Conservation (phyloP, 768 basidiomycete genomes). For the Rhizopogon vesiculosus region DNA sequence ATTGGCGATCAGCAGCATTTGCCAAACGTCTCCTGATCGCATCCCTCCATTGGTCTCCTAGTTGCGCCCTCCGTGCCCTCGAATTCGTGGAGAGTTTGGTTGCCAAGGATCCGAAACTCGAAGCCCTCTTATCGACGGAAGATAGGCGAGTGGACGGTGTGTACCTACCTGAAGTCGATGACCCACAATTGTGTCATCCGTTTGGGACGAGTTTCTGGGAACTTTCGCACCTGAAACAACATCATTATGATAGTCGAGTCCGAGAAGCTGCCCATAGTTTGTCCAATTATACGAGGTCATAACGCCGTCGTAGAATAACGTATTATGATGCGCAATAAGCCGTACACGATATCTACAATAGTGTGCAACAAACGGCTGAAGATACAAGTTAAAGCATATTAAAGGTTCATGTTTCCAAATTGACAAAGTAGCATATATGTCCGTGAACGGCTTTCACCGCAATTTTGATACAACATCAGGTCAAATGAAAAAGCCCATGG, state of each 20-base stretch:
- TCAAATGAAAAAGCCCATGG: neutral
- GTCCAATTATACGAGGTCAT: conserved; percentile 38
- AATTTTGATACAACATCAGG: neutral
- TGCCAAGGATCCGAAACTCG: conserved; percentile 73
- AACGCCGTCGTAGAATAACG: conserved; percentile 19
- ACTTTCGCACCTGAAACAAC: conserved; percentile 54
- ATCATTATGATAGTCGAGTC: conserved; percentile 65
- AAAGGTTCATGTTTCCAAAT: conserved; percentile 7
- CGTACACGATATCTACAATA: conserved; percentile 30
- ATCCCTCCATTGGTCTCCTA: conserved; percentile 76
- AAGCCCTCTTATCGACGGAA: conserved; percentile 80
- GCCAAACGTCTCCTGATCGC: conserved; percentile 85
- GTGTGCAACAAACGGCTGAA: conserved; percentile 10
- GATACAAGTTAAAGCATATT: conserved; percentile 22
- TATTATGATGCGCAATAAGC: conserved; percentile 22
- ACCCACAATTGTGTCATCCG: conserved; percentile 78
- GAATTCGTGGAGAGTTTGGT: conserved; percentile 72
- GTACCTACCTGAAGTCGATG: conserved; percentile 82
- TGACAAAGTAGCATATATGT: neutral
- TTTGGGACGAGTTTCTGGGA: conserved; percentile 90
- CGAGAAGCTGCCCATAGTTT: conserved; percentile 61
- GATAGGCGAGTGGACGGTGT: conserved; percentile 83
- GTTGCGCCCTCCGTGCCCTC: conserved; percentile 59
- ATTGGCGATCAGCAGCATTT: conserved; percentile 85
- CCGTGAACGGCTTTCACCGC: neutral